Conservation (phyloP, 352 stramenopile species). For the Globisporangium radiosum region DNA sequence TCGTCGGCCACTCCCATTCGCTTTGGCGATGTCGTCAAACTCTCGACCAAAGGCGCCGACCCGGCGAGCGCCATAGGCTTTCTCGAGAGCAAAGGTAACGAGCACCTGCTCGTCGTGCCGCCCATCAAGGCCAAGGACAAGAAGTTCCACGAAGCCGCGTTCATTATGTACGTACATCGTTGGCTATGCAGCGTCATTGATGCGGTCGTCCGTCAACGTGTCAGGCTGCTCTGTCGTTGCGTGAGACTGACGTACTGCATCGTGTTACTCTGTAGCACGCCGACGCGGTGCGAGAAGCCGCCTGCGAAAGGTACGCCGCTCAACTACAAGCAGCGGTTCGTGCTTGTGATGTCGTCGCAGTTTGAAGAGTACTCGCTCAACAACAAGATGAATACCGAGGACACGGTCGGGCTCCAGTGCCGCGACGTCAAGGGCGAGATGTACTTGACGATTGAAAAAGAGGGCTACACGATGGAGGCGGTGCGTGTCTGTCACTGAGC, state of each 20-base stretch:
- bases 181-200: no score
- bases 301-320: slow-evolving; percentile 35
- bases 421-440: slow-evolving; percentile 60
- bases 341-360: slow-evolving; percentile 53
- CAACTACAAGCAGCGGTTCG: slow-evolving; percentile 62
- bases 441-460: slow-evolving; percentile 58
- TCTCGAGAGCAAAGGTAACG: slow-evolving; percentile 38
- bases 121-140: slow-evolving; percentile 36
- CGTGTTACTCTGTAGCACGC: slow-evolving; percentile 13
- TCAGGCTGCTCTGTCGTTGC: no score
- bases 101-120: slow-evolving; percentile 47
- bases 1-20: slow-evolving; percentile 19
- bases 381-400: slow-evolving; percentile 59
- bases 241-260: no score
- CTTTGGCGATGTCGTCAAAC: slow-evolving; percentile 52
- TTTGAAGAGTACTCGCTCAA: slow-evolving; percentile 65
- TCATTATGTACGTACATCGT: slow-evolving; percentile 47
- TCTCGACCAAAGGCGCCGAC: slow-evolving; percentile 26
- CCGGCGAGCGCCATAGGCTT: slow-evolving; percentile 31
- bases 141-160: slow-evolving; percentile 50
- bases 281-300: slow-evolving; percentile 45
- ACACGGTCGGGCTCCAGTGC: slow-evolving; percentile 50
- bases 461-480: slow-evolving; percentile 36
- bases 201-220: no score
- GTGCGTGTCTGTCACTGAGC: slow-evolving; percentile 9